Evolutionary conservation across 1,284 basidiomycete genomes (phyloP).

Genomic region (Phellopilus nigrolimitatus): DNA sequence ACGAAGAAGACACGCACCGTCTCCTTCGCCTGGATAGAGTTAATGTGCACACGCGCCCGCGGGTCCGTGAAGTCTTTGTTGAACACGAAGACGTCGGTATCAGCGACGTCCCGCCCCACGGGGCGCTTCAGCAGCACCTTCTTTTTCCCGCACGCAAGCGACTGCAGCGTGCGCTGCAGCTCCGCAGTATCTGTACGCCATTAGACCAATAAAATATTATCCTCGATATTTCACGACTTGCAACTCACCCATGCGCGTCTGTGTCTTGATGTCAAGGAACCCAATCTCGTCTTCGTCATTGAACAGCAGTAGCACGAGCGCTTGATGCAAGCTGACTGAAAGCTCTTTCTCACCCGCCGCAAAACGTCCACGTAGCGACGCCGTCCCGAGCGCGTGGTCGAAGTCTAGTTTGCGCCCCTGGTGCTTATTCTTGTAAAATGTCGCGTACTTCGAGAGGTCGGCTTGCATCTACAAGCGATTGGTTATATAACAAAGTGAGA

Average conservation of each 20-base stretch:
- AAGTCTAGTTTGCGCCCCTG: conserved; percentile 70
- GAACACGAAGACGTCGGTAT: conserved; percentile 75
- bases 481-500: not conserved
- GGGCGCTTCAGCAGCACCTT: conserved; percentile 85
- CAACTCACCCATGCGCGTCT: conserved; percentile 71
- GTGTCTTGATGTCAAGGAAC: conserved; percentile 65
- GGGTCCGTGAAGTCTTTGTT: conserved; percentile 84
- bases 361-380: conserved; percentile 69
- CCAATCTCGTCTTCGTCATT: conserved; percentile 60
- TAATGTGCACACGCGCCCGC: conserved; percentile 83
- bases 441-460: conserved; percentile 56
- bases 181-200: conserved; percentile 59
- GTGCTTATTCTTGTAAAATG: conserved; percentile 76
- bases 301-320: conserved; percentile 86
- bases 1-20: conserved; percentile 47
- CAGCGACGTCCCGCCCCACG: conserved; percentile 72
- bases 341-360: conserved; percentile 77
- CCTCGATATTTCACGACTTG: not conserved
- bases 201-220: not conserved
- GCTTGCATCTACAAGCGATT: conserved; percentile 62
- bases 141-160: conserved; percentile 87
- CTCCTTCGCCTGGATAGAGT: conserved; percentile 93
- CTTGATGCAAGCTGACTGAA: conserved; percentile 88
- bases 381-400: conserved; percentile 80
- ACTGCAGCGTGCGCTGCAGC: conserved; percentile 82